phyloP scores from a whole-genome alignment of 2,329 filamentous ascomycete species.

The Dactylonectria estremocensis region DNA sequence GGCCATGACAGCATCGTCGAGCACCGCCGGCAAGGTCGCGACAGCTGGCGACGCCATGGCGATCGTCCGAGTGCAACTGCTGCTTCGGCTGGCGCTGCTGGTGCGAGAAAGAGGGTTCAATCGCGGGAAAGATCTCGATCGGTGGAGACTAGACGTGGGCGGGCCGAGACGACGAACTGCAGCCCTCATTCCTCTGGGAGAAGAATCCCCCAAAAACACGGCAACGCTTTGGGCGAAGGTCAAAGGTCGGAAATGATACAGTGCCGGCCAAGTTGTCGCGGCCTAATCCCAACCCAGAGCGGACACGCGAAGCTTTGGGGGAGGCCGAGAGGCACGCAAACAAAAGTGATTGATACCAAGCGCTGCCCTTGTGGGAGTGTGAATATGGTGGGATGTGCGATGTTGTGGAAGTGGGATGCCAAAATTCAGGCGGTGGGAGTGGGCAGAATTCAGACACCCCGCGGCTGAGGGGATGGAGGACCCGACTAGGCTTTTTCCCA shows the following conservation, averaged over 20 bases:
- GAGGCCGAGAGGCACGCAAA: conserved; percentile 3
- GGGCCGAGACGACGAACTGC: conserved; percentile 44
- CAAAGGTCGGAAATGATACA: background rate
- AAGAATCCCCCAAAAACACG: conserved; percentile 16
- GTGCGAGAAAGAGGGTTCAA: conserved; percentile 19
- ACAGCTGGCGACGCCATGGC: conserved; percentile 40
- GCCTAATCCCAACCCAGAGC: background rate
- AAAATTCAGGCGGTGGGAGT: conserved; percentile 49
- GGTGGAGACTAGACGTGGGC: conserved; percentile 40
- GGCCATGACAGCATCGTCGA: conserved; percentile 35
- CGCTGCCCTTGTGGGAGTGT: conserved; percentile 20
- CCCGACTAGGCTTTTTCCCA: background rate
- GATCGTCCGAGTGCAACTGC: conserved; percentile 30
- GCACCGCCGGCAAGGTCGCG: conserved; percentile 26
- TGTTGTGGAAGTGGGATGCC: conserved; percentile 36
- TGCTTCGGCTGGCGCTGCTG: conserved; percentile 22
- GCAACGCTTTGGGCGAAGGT: conserved; percentile 17
- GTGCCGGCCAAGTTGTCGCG: background rate
- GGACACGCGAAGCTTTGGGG: background rate
- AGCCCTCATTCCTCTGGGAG: conserved; percentile 47
- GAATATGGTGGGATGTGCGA: conserved; percentile 37
- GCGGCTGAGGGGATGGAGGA: background rate
- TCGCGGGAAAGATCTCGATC: conserved; percentile 39
- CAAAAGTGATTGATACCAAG: conserved; percentile 14
- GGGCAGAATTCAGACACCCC: conserved; percentile 43